A percentile compares a stretch with the other conserved stretches of the same genome.
These are phyloP conservation scores for Sporothrix dimorphospora DNA, from an alignment of 2,329 filamentous ascomycete genomes.

Conservation along the genomic window DNA sequence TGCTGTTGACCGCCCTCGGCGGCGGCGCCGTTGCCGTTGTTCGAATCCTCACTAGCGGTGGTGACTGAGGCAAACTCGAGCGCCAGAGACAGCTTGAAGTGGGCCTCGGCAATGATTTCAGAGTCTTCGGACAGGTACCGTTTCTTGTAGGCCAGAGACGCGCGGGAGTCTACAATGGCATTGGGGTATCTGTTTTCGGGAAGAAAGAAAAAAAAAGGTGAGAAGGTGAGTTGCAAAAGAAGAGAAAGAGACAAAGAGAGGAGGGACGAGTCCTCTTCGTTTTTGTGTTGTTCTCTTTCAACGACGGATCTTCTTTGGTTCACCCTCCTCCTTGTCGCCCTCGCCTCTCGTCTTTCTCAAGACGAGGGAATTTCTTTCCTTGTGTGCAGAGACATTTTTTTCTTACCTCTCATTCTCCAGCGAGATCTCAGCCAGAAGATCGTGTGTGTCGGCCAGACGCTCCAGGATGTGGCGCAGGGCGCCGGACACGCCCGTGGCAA, in stretches of 20 bases:
- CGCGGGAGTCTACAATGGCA: conserved; percentile 81
- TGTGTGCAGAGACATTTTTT: background rate
- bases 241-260: background rate
- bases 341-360: background rate
- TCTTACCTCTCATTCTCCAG: conserved; percentile 83
- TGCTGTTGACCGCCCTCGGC: conserved; percentile 49
- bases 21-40: conserved; percentile 43
- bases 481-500: conserved; percentile 45
- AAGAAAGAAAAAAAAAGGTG: background rate
- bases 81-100: conserved; percentile 94
- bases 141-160: conserved; percentile 76
- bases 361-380: background rate
- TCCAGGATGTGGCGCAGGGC: conserved; percentile 70
- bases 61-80: conserved; percentile 90
- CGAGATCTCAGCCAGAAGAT: conserved; percentile 94
- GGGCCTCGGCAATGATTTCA: conserved; percentile 86
- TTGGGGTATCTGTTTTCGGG: conserved; percentile 65
- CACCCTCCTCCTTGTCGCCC: background rate
- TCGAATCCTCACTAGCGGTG: conserved; percentile 43
- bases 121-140: conserved; percentile 79
- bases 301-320: background rate
- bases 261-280: background rate
- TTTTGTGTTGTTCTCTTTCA: background rate
- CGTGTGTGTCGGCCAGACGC: conserved; percentile 88
- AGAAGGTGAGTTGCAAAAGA: conserved; percentile 4